Base-by-base conservation (phyloP, 148 eudicot genomes). In the Salicornia ramosissima region DNA sequence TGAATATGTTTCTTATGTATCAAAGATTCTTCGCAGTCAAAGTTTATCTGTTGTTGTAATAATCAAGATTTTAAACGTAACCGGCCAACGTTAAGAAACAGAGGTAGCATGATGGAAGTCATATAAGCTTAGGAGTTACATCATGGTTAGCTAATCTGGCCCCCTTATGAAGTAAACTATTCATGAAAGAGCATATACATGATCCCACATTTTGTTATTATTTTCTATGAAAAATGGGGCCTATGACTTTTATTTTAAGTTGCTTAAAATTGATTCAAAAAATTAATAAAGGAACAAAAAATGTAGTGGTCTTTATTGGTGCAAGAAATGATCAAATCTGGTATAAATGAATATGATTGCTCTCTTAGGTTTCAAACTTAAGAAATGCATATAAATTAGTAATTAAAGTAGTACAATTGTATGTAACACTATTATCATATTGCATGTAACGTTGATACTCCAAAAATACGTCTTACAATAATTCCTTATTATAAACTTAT, bases 201-300 rank as follows among this genome's bases (percentile, higher is more conserved):
- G 66, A 63, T 39, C 46, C 65, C 46, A 61, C 66, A 63, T 13
- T n/a, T 63, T 36, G 65, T 36, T 39, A 63, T 21, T 69, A 45
- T 71, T 22, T n/a, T n/a, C n/a, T 60, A 71, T 63, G 50, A 30
- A 24, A 63, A 56, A 52, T 72, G 75, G 75, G 74, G 1, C 74
- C 59, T 36, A 49, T 9, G 24, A 40, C 45, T 36, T 61, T 33
- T 70, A 36, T 25, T 49, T 33, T 30, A 60, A 58, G 65, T 31
- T 61, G 46, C 45, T 31, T 45, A 24, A 10, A 10, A 29, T 46
- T 70, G 16, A 46, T 58, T 18, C 15, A 12, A 31, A 45, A 7
- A 19, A 66, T 16, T 30, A 46, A n/a, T n/a, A n/a, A n/a, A n/a
- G n/a, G n/a, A n/a, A n/a, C n/a, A 56, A 45, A 58, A 29, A 36